Percentiles rank a stretch among this genome's conserved stretches.
Evolutionary conservation across 2,329 filamentous ascomycete genomes (phyloP).

Genomic region (Furcasterigmium furcatum): DNA sequence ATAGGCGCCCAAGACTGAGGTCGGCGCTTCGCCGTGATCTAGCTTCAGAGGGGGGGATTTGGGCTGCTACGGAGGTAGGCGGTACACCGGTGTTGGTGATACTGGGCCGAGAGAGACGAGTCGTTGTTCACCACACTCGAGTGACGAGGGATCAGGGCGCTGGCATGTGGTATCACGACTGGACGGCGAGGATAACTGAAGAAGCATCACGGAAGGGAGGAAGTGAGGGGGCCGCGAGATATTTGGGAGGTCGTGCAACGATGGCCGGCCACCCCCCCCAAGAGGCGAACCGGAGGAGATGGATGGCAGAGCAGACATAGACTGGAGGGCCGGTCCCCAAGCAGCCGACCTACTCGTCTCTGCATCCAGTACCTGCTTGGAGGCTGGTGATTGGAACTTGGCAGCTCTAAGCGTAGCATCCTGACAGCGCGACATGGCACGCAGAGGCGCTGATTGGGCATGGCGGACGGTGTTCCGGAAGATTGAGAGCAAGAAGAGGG

Average conservation of each 20-base stretch:
- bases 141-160: too few relatives aligned
- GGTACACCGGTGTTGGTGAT: too few relatives aligned
- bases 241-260: slow-evolving; percentile 2
- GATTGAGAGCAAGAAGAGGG: slow-evolving; percentile 6
- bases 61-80: not conserved
- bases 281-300: too few relatives aligned
- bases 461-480: not conserved
- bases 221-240: not conserved
- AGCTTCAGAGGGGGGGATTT: not conserved
- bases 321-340: too few relatives aligned
- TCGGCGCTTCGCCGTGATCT: slow-evolving; percentile 27
- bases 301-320: not conserved
- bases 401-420: slow-evolving; percentile 21
- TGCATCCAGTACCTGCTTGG: not conserved
- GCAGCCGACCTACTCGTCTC: not conserved
- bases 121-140: too few relatives aligned
- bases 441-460: slow-evolving; percentile 10
- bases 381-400: slow-evolving; percentile 9
- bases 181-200: slow-evolving; percentile 24
- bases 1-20: slow-evolving; percentile 39
- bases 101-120: too few relatives aligned
- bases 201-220: not conserved
- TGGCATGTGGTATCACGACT: not conserved
- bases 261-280: not conserved
- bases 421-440: slow-evolving; percentile 15